phyloP scores from a whole-genome alignment of 1,284 basidiomycete species.

The Apiotrichum gracile region DNA sequence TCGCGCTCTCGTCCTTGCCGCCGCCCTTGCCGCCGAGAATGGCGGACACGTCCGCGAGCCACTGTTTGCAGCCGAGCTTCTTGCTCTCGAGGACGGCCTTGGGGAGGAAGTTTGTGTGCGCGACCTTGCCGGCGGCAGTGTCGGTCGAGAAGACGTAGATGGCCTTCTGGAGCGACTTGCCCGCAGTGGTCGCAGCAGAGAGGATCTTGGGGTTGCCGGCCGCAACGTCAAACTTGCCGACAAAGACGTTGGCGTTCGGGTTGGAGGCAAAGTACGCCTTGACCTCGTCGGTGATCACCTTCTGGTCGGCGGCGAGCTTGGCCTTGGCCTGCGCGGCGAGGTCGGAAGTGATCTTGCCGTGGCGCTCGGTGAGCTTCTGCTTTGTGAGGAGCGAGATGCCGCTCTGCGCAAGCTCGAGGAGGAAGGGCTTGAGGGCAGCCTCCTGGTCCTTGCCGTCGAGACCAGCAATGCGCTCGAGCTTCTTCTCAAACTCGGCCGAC shows the following conservation, averaged over 20 bases:
- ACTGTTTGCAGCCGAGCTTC: slow-evolving; percentile 70
- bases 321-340: slow-evolving; percentile 84
- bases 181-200: slow-evolving; percentile 62
- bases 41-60: slow-evolving; percentile 71
- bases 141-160: slow-evolving; percentile 85
- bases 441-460: slow-evolving; percentile 78
- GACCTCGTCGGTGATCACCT: slow-evolving; percentile 66
- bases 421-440: slow-evolving; percentile 70
- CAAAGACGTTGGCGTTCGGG: slow-evolving; percentile 61
- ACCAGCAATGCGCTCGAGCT: slow-evolving; percentile 61
- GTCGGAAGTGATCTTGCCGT: slow-evolving; percentile 67
- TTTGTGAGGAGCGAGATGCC: slow-evolving; percentile 85
- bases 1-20: slow-evolving; percentile 82
- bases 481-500: slow-evolving; percentile 61
- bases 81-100: slow-evolving; percentile 53
- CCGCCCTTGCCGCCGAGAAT: slow-evolving; percentile 88
- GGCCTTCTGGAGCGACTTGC: slow-evolving; percentile 70
- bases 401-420: slow-evolving; percentile 80
- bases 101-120: slow-evolving; percentile 82
- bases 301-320: slow-evolving; percentile 68
- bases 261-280: slow-evolving; percentile 70
- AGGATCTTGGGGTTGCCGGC: slow-evolving; percentile 66
- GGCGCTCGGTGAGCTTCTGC: slow-evolving; percentile 68
- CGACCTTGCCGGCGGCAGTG: slow-evolving; percentile 63
- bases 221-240: slow-evolving; percentile 58